Conservation (phyloP, 2,329 filamentous ascomycete genomes). For the Penicillium palitans region DNA sequence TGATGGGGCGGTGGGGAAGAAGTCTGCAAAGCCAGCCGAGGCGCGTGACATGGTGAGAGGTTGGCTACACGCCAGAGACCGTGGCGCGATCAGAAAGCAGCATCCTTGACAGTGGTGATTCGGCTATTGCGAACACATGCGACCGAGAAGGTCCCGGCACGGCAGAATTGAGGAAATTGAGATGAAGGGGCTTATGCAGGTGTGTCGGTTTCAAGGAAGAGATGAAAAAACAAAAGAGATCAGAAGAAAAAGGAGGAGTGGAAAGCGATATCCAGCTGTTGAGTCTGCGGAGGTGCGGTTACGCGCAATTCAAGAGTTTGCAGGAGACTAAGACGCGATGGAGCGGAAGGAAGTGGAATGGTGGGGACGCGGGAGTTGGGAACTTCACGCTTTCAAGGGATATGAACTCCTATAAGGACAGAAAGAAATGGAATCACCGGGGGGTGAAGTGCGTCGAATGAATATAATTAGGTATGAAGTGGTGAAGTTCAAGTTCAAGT, state of each 20-base stretch:
- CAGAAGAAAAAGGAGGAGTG: neutral
- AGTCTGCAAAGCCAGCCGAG: slow-evolving; percentile 79
- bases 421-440: neutral
- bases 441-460: neutral
- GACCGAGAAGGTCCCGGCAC: slow-evolving; percentile 17
- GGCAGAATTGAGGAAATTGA: neutral
- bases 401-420: slow-evolving; percentile 5
- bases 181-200: slow-evolving; percentile 2
- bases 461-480: neutral
- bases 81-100: slow-evolving; percentile 38
- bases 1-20: slow-evolving; percentile 76
- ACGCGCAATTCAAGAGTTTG: slow-evolving; percentile 21
- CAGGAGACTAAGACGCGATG: slow-evolving; percentile 16
- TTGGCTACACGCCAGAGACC: slow-evolving; percentile 44
- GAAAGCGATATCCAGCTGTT: neutral
- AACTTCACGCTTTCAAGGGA: slow-evolving; percentile 15
- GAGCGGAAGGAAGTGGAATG: slow-evolving; percentile 16
- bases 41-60: slow-evolving; percentile 73
- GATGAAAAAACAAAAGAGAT: neutral
- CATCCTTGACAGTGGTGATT: slow-evolving; percentile 39
- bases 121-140: slow-evolving; percentile 24
- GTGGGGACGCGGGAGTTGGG: slow-evolving; percentile 11
- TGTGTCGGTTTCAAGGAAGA: neutral
- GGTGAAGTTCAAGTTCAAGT: slow-evolving; percentile 3
- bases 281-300: neutral